Evolutionary conservation across 1,139 yeast species (phyloP), one percentile per base, ranked within the genome.

Genomic region (Blastobotrys indianensis): DNA sequence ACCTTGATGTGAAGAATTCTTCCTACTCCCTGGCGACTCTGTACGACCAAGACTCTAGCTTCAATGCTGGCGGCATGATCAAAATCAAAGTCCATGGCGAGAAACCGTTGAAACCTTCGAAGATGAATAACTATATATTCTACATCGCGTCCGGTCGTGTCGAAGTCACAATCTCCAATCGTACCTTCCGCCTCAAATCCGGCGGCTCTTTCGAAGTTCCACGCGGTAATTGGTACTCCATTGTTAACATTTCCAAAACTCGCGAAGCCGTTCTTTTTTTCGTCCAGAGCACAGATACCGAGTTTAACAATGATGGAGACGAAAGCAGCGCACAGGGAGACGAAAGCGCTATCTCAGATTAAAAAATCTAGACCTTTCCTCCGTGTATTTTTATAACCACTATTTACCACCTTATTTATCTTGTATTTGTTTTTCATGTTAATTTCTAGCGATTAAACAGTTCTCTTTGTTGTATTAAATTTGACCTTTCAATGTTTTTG

Each of bases 181-280:
- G 72, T 25, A 72, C 68, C 17, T 85, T 90, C 59, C 68, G 79
- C 5, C 84, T 82, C 7, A 74, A 78, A 0, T 69, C 74, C 51
- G 96, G 95, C 1, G 85, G 95, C 48, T 77, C 92, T 1, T 82
- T 88, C 57, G 85, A 84, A 55, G 75, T 88, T 2, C 97, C 97
- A 0, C 75, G 83, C 66, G 83, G 82, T 3, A 86, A 84, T 59
- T 72, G 74, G 41, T 87, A 85, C 62, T 84, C 48, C 69, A 84
- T 61, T 68, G 71, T 50, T 79, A 86, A 61, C 45, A 41, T 55
- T 58, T 70, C 72, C 37, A 85, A 87, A 0, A 68, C 69, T 42
- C 70, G 68, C 10, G 72, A 73, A 29, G 87, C 84, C 0, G 73
- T 75, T 49, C 59, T 88, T 61, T 86, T 85, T 63, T 87, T 87